A percentile compares a stretch with the other conserved stretches of the same genome.
Evolutionary conservation across 1,139 yeast genomes (phyloP).

Genomic region (Hyphopichia burtonii): DNA sequence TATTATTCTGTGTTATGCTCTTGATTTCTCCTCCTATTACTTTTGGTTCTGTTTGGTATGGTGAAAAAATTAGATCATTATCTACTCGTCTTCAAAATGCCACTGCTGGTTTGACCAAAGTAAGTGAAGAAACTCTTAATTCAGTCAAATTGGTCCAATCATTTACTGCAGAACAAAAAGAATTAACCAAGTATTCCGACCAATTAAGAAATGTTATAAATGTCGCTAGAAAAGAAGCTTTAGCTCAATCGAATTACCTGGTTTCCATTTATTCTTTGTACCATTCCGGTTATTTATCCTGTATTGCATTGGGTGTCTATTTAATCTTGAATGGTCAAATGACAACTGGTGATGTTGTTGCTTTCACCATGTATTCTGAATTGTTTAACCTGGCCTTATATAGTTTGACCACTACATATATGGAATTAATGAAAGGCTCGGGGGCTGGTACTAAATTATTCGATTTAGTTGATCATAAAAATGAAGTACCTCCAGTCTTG

Average conservation of each 20-base stretch:
- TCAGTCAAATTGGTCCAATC: constrained; percentile 46
- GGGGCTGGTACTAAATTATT: constrained; percentile 53
- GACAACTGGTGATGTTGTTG: constrained; percentile 50
- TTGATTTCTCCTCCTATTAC: constrained; percentile 55
- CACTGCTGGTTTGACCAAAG: constrained; percentile 47
- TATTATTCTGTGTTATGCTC: constrained; percentile 49
- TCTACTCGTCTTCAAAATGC: constrained; percentile 48
- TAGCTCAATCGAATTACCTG: constrained; percentile 47
- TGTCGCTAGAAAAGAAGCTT: constrained; percentile 47
- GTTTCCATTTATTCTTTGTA: constrained; percentile 47
- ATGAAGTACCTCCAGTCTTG: constrained; percentile 43
- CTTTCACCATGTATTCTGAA: constrained; percentile 51
- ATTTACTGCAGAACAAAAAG: constrained; percentile 46
- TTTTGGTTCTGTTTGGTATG: constrained; percentile 50
- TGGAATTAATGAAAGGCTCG: constrained; percentile 57
- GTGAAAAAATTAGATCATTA: constrained; percentile 44
- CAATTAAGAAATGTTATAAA: constrained; percentile 41
- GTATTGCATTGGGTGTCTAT: constrained; percentile 46
- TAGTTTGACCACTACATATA: constrained; percentile 50
- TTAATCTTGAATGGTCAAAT: constrained; percentile 42
- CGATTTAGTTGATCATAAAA: constrained; percentile 43
- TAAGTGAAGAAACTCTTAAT: constrained; percentile 46
- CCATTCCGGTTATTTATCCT: constrained; percentile 46
- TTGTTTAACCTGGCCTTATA: constrained; percentile 49
- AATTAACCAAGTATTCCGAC: constrained; percentile 38